Percentiles rank a stretch among this genome's conserved stretches.
Evolutionary conservation across 2,329 filamentous ascomycete genomes (phyloP).

Genomic region (Trichophyton rubrum): DNA sequence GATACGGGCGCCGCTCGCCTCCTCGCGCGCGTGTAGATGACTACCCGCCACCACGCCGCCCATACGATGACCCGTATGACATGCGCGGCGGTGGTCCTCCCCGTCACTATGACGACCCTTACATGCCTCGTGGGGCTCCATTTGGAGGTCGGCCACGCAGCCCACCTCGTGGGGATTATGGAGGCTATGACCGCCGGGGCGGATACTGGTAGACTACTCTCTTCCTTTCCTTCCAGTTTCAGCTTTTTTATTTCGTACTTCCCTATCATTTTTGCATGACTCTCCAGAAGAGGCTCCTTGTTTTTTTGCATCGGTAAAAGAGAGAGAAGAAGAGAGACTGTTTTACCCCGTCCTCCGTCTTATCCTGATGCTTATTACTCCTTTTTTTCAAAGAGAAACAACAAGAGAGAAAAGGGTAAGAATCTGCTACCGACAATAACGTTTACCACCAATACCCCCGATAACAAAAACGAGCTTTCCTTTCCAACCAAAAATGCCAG

Average conservation of each 20-base stretch:
- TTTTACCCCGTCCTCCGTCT: not conserved
- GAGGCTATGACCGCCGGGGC: slow-evolving; percentile 32
- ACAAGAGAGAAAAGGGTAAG: not conserved
- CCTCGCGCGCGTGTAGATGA: slow-evolving; percentile 56
- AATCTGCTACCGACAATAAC: not conserved
- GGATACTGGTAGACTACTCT: slow-evolving; percentile 30
- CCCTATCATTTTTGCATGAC: not conserved
- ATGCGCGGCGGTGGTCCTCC: slow-evolving; percentile 35
- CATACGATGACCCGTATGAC: slow-evolving; percentile 50
- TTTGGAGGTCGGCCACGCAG: slow-evolving; percentile 37
- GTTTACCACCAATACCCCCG: not conserved
- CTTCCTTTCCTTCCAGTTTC: slow-evolving; percentile 21
- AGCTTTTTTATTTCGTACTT: slow-evolving; percentile 1
- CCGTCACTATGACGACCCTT: slow-evolving; percentile 47
- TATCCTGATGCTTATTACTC: slow-evolving; percentile 8
- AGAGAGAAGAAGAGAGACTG: not conserved
- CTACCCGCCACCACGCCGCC: slow-evolving; percentile 49
- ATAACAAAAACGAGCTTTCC: not conserved
- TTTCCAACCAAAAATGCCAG: not conserved
- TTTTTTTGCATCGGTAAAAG: not conserved
- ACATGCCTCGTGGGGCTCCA: slow-evolving; percentile 41
- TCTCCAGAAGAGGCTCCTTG: not conserved
- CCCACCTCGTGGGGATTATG: slow-evolving; percentile 28
- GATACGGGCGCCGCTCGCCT: slow-evolving; percentile 65
- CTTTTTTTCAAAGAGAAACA: not conserved